These are phyloP conservation scores for Sesbania bispinosa DNA, from an alignment of 306 rosid species.

Conservation along the genomic window DNA sequence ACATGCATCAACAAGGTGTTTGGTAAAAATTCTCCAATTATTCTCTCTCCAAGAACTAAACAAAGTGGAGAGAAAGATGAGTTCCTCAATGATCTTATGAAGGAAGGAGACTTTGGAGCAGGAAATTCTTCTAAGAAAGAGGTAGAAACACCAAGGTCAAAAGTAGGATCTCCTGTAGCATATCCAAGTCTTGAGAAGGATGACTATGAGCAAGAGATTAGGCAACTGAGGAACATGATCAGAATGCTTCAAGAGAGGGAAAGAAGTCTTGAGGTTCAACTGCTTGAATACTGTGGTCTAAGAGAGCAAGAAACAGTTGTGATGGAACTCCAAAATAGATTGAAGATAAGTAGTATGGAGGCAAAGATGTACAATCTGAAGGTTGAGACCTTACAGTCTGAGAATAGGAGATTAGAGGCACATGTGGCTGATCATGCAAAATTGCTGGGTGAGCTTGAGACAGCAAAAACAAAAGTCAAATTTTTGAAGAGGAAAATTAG, in stretches of 20 bases:
- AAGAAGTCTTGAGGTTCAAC: conserved; percentile 63
- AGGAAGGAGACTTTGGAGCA: conserved; percentile 45
- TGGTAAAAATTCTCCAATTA: conserved; percentile 29
- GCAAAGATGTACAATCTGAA: conserved; percentile 74
- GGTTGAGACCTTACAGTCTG: conserved; percentile 64
- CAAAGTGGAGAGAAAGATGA: conserved; percentile 49
- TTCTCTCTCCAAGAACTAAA: conserved; percentile 40
- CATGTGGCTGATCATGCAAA: conserved; percentile 51
- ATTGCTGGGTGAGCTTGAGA: conserved; percentile 62
- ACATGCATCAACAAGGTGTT: conserved; percentile 35
- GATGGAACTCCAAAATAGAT: conserved; percentile 76
- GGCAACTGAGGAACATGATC: conserved; percentile 55
- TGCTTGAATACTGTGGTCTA: conserved; percentile 82
- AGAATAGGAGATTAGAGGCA: conserved; percentile 58
- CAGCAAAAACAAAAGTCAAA: conserved; percentile 57
- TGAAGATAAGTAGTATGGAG: conserved; percentile 74
- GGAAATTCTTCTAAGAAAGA: conserved; percentile 43
- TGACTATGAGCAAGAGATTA: conserved; percentile 62
- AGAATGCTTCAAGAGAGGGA: conserved; percentile 77
- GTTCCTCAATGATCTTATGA: conserved; percentile 43
- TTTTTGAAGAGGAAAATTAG: conserved; percentile 67
- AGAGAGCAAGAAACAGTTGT: conserved; percentile 80
- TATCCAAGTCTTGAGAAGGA: conserved; percentile 38
- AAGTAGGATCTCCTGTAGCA: conserved; percentile 39
- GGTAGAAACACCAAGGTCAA: conserved; percentile 41